A percentile compares a stretch with the other conserved stretches of the same genome.
phyloP scores from a whole-genome alignment of 2,329 filamentous ascomycete genomes.

The Penicillium italicum region DNA sequence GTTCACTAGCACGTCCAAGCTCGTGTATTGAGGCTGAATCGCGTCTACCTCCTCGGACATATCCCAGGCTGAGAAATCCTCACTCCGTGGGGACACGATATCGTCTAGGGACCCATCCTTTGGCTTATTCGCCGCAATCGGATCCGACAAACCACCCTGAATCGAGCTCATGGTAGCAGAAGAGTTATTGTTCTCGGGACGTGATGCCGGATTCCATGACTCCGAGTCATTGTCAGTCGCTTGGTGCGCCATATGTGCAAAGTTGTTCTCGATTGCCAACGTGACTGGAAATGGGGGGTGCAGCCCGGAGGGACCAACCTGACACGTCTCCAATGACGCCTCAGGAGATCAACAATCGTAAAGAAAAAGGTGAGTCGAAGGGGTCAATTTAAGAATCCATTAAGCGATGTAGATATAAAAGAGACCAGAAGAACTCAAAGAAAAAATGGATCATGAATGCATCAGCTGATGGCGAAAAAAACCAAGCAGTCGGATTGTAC shows the following conservation, averaged over 20 bases:
- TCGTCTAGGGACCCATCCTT: conserved; percentile 10
- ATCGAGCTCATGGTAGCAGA: conserved; percentile 11
- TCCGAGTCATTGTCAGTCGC: conserved; percentile 18
- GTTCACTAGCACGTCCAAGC: conserved; percentile 2
- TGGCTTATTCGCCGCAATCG: conserved; percentile 14
- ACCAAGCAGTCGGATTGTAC: background rate
- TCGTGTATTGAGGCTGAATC: conserved; percentile 5
- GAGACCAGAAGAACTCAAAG: conserved; percentile 5
- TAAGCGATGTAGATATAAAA: conserved; percentile 4
- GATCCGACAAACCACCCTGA: conserved; percentile 11
- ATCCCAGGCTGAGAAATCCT: conserved; percentile 22
- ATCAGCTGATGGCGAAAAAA: conserved; percentile 6
- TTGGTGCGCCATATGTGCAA: conserved; percentile 24
- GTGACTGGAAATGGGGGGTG: conserved; percentile 8
- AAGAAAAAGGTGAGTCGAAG: conserved; percentile 6
- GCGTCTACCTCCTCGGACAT: conserved; percentile 9
- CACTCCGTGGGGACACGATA: conserved; percentile 15
- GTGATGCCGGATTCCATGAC: conserved; percentile 56
- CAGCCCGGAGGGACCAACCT: conserved; percentile 19
- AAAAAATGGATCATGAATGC: conserved; percentile 10
- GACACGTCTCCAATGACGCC: conserved; percentile 30
- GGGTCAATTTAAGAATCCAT: conserved; percentile 17
- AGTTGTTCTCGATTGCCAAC: conserved; percentile 8
- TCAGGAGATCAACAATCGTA: conserved; percentile 24
- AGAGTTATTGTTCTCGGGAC: conserved; percentile 39